phyloP scores from a whole-genome alignment of 2,329 filamentous ascomycete genomes.

The Botrytis porri region DNA sequence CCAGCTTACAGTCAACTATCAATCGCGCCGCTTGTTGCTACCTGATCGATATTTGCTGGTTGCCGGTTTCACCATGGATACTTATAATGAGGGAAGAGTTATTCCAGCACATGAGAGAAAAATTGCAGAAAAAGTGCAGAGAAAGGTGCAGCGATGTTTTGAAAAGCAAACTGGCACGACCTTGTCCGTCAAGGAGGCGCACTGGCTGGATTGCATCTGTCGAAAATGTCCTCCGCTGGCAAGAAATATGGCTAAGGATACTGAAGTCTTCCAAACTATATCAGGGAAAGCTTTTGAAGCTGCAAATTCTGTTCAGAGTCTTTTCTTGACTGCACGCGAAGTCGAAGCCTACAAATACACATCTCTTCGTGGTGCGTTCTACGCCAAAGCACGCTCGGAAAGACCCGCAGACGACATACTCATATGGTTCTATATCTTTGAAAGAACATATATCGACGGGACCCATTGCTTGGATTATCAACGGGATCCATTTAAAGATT shows the following conservation, averaged over 20 bases:
- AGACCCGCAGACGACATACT: neutral
- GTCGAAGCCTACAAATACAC: neutral
- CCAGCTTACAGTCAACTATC: neutral
- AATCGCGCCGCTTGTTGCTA: neutral
- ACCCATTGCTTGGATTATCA: neutral
- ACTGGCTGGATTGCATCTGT: neutral
- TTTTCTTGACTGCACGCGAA: neutral
- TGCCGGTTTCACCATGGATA: neutral
- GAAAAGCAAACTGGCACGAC: neutral
- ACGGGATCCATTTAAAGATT: neutral
- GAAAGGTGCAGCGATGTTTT: neutral
- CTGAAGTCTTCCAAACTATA: neutral
- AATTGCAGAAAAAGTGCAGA: fast-evolving
- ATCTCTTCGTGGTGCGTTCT: neutral
- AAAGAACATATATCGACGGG: neutral
- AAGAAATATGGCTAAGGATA: neutral
- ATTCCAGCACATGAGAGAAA: neutral
- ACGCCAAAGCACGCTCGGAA: neutral
- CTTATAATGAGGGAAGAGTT: fast-evolving
- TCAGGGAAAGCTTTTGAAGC: neutral
- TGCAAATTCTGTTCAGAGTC: neutral
- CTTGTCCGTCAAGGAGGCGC: neutral
- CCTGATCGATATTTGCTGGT: neutral
- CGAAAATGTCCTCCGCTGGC: neutral
- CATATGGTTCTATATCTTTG: neutral